These are phyloP conservation scores for Sedum album DNA, from an alignment of 164 flowering plant genomes.

Conservation along the genomic window DNA sequence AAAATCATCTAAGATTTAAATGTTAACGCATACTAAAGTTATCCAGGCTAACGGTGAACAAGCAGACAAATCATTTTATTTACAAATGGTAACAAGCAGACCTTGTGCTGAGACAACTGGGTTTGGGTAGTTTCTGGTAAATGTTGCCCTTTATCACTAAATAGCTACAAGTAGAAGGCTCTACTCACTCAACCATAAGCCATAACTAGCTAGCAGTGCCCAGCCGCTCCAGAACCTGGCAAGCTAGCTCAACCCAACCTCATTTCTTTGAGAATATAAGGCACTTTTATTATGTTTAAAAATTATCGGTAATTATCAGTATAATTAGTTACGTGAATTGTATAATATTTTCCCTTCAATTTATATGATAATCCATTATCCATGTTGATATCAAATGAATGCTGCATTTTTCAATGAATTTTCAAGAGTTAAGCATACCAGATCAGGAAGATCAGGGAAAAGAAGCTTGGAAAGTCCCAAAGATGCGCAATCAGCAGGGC, in stretches of 20 bases:
- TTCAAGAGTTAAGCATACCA: conserved; percentile 42
- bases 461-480: conserved; percentile 66
- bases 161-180: not conserved
- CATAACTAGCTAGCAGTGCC: no score
- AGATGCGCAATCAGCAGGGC: conserved; percentile 86
- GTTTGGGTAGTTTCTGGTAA: not conserved
- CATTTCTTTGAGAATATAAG: not conserved
- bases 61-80: no score
- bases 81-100: not conserved
- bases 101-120: no score
- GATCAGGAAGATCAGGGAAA: conserved; percentile 62
- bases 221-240: no score
- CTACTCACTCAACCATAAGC: not conserved
- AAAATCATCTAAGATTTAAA: no score
- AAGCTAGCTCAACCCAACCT: not conserved
- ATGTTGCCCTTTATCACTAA: not conserved
- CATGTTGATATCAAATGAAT: no score
- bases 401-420: not conserved
- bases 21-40: no score
- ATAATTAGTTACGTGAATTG: no score
- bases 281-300: not conserved
- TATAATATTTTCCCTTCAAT: not conserved
- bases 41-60: no score
- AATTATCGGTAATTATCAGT: no score
- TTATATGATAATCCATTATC: no score